Base-by-base conservation (phyloP, 164 flowering plant species). In the Cinnamomum chago region DNA sequence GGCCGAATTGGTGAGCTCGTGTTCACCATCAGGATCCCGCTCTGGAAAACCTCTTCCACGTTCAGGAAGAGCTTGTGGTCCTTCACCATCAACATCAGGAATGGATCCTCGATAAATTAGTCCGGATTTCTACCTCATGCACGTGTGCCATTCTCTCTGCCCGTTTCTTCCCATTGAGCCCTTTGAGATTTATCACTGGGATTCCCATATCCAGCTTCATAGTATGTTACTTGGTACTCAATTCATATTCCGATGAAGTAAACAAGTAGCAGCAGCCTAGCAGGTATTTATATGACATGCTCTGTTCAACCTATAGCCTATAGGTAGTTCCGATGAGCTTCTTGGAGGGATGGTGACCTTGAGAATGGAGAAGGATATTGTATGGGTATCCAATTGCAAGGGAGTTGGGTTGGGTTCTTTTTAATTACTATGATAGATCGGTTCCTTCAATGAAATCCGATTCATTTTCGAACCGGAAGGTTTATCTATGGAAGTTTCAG, bases 171-270 rank as follows among this genome's bases (percentile, higher is more conserved):
- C 88, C 88, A 35, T 84, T 52, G 30, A 90, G 84, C 68, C 84
- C 83, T 24, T 72, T 73, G 13, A 92, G 85, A 75, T 90, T 87
- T 70, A 90, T 85, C 67, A 84, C 81, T 17, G 95, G 93, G 60
- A 86, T 79, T 80, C 82, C 92, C 92, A 89, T 89, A 40, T 70
- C 30, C 60, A 17, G 3, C 17, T 35, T 70, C 60, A 20, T 50
- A 1, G 20, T 70, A 6, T 23, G 25, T 50, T 70, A 40, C 10
- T 40, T 40, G 47, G 47, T 6, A 35, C 47, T 35, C 47, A 7
- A 35, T 35, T 35, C 47, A 35, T 35, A 35, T 1, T 35, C 7
- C 3, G 10, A 35, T 35, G 47, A 35, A 35, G 47, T 1, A 30
- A 30, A 30, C 33, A 7, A 50, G 27, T 30, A 30, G 23, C 1